Evolutionary conservation across 352 stramenopile species (phyloP).

Genomic region (Globisporangium middletonii): DNA sequence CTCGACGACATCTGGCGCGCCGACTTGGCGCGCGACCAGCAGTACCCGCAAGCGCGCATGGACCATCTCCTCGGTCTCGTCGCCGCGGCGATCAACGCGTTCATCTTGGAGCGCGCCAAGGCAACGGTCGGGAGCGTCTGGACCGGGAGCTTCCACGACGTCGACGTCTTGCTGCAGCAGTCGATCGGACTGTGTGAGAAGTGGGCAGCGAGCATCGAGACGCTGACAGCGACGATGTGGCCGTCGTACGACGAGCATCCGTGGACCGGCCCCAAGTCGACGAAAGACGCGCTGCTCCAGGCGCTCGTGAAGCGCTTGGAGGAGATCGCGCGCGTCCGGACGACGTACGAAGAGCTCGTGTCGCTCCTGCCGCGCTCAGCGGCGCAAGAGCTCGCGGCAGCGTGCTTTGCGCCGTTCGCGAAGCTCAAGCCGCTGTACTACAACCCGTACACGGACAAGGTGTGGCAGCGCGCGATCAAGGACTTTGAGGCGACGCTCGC

Average conservation of each 20-base stretch:
- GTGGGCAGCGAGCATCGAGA: slow-evolving; percentile 63
- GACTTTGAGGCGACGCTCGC: slow-evolving; percentile 77
- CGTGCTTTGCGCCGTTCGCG: slow-evolving; percentile 72
- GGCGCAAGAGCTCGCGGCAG: slow-evolving; percentile 28
- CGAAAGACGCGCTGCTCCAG: slow-evolving; percentile 32
- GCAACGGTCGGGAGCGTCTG: slow-evolving; percentile 41
- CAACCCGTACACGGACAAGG: slow-evolving; percentile 87
- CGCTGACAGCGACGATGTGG: slow-evolving; percentile 80
- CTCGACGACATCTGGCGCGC: slow-evolving; percentile 89
- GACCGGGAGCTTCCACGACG: slow-evolving; percentile 52
- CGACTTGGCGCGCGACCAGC: slow-evolving; percentile 42
- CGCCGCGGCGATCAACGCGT: slow-evolving; percentile 61
- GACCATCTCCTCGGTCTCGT: slow-evolving; percentile 85
- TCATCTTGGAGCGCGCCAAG: slow-evolving; percentile 49
- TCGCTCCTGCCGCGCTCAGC: slow-evolving; percentile 47
- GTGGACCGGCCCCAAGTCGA: slow-evolving; percentile 54
- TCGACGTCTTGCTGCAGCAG: slow-evolving; percentile 53
- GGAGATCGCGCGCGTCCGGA: slow-evolving; percentile 76
- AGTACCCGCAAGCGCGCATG: slow-evolving; percentile 87
- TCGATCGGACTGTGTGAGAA: slow-evolving; percentile 75
- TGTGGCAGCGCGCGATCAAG: slow-evolving; percentile 68
- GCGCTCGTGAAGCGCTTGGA: slow-evolving; percentile 65
- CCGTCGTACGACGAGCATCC: slow-evolving; percentile 72
- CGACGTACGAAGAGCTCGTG: slow-evolving; percentile 84
- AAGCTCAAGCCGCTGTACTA: slow-evolving; percentile 76